Evolutionary conservation across 768 basidiomycete genomes (phyloP).

Genomic region (Lactarius deliciosus): DNA sequence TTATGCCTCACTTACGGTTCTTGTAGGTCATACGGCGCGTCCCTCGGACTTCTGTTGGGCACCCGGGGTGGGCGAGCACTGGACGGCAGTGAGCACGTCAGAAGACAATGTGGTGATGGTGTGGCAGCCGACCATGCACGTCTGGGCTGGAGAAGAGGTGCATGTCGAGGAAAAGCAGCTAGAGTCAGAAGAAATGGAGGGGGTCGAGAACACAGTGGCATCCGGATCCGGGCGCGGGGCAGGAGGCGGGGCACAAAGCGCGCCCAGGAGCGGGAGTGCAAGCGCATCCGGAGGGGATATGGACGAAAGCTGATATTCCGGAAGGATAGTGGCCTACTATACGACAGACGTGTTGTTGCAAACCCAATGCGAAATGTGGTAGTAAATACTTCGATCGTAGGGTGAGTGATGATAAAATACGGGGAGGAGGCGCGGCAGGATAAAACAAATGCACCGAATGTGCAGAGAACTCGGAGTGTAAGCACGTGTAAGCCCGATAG

Average conservation of each 20-base stretch:
- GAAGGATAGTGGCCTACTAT: conserved; percentile 6
- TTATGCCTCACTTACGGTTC: conserved; percentile 12
- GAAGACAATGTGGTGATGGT: conserved; percentile 98
- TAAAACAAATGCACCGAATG: not conserved
- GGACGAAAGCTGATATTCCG: conserved; percentile 30
- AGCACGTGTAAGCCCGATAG: not conserved
- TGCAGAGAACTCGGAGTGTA: not conserved
- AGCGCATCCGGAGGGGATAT: conserved; percentile 54
- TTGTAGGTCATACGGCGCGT: conserved; percentile 81
- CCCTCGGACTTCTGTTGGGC: conserved; percentile 97
- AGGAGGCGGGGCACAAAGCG: conserved; percentile 47
- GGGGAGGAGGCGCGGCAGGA: not conserved
- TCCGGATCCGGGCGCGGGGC: conserved; percentile 25
- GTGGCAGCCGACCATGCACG: conserved; percentile 94
- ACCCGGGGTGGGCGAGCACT: conserved; percentile 75
- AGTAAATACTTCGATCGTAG: conserved; percentile 3
- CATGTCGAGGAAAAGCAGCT: conserved; percentile 83
- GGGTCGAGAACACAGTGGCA: conserved; percentile 50
- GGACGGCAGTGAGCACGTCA: conserved; percentile 85
- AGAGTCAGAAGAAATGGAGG: conserved; percentile 79
- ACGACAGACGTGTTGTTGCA: conserved; percentile 9
- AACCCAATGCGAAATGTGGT: conserved; percentile 11
- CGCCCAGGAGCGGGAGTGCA: conserved; percentile 55
- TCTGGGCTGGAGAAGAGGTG: conserved; percentile 89
- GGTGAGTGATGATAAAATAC: conserved; percentile 4